These are phyloP conservation scores for Nakataea oryzae DNA, from an alignment of 2,329 filamentous ascomycete species.

Conservation along the genomic window DNA sequence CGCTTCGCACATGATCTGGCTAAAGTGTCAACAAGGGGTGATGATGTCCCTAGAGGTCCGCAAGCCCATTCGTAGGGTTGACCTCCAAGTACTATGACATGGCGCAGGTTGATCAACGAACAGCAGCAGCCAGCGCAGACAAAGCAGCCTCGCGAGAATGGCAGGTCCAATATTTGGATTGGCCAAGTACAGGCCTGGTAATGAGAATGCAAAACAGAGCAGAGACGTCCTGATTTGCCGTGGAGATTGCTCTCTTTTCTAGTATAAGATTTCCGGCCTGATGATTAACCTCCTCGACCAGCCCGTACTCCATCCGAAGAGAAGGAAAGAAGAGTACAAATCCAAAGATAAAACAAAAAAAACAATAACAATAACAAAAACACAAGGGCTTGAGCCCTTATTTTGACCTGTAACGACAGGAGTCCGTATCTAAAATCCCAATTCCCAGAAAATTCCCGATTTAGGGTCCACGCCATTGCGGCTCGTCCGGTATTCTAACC, in stretches of 20 bases:
- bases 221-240: neutral
- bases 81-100: too few species aligned
- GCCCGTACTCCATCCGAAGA: neutral
- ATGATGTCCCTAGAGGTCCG: too few species aligned
- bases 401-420: constrained; percentile 11
- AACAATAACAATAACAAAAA: constrained; percentile 3
- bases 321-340: constrained; percentile 2
- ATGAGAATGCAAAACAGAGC: neutral
- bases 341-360: constrained; percentile 2
- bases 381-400: constrained; percentile 5
- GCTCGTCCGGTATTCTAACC: constrained; percentile 4
- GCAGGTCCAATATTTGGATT: neutral
- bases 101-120: neutral
- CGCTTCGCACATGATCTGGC: neutral
- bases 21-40: neutral
- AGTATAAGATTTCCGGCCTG: constrained; percentile 2
- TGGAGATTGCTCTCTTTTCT: constrained; percentile 5
- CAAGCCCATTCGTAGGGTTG: too few species aligned
- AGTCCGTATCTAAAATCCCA: constrained; percentile 4
- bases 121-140: neutral
- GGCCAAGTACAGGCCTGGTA: neutral
- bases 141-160: neutral
- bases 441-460: neutral
- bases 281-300: neutral
- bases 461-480: constrained; percentile 1